Evolutionary conservation across 179 eudicot species (phyloP).

Genomic region (Patellifolia procumbens): DNA sequence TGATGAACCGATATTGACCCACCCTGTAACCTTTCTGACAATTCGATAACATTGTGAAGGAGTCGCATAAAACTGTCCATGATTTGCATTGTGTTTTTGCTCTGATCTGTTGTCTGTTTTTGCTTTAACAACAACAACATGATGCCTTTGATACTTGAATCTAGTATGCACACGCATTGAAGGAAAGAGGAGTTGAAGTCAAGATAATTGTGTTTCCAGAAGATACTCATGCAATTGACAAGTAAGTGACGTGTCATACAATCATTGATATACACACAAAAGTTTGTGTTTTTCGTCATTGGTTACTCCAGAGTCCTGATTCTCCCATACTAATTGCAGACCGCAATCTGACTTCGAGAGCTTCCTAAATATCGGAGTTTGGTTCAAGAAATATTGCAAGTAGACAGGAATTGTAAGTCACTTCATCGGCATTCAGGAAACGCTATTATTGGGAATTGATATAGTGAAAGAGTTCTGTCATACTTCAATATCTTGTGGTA

Average conservation of each 20-base stretch:
- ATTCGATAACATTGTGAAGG: background rate
- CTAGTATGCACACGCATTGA: conserved; percentile 76
- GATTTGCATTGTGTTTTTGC: background rate
- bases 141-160: conserved; percentile 11
- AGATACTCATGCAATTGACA: conserved; percentile 69
- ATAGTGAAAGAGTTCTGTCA: no score
- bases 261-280: no score
- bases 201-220: conserved; percentile 79
- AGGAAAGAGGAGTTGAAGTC: conserved; percentile 75
- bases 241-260: conserved; percentile 40
- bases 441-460: background rate
- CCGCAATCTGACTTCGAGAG: conserved; percentile 91
- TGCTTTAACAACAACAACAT: background rate
- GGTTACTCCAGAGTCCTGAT: conserved; percentile 12
- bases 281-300: background rate
- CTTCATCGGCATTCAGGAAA: background rate
- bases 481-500: background rate
- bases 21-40: no score
- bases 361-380: conserved; percentile 81
- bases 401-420: conserved; percentile 24
- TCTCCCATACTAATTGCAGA: conserved; percentile 46
- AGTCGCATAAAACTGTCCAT: background rate
- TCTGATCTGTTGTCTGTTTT: background rate
- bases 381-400: conserved; percentile 87
- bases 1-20: no score